Base-by-base conservation (phyloP, 1,284 basidiomycete species). In the Marasmius sp. region DNA sequence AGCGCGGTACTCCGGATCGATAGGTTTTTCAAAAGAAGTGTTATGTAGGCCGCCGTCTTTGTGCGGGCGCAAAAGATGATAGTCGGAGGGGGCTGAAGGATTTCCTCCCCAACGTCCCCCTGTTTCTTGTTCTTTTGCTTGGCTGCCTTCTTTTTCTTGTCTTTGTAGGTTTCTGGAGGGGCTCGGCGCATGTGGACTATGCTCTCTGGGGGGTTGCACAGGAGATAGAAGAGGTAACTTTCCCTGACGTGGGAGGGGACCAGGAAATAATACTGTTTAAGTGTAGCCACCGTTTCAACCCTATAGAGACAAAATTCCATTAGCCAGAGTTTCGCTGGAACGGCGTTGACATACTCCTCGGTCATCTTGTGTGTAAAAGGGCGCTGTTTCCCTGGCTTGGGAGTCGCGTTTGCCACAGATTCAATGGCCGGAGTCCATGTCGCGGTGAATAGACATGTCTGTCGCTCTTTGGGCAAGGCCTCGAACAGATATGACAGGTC, bases 381-480 rank as follows among this genome's bases (percentile, higher is more conserved):
- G 67, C 85, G 87, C 69, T 88, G 82, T 75, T 97, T 98, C 8
- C 95, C 96, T 0, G 85, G 81, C 63, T 86, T 83, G 1, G 95
- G 93, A 14, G 87, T 76, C 45, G 90, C 89, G 54, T 86, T 81
- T 11, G 89, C 92, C 34, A 98, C 74, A 8, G 85, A 82, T 68
- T 96, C 93, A 59, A 99, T 94, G 0, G 95, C 87, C 16, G 91
- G 85, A 2, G 94, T 96, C 65, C 97, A 80, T 0, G 97, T 99
- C 0, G 97, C 97, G 0, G 97, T 98, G 75, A 99, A 99, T 34
- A 99, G 84, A 65, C 95, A 93, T 0, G 97, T 99, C 74, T 99
- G 97, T 14, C 97, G 83, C 39, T 95, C 85, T 50, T 85, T 83
- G 0, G 97, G 95, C 18, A 99, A 81, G 41, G 86, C 81, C 43